These are phyloP conservation scores for Globisporangium spinosum DNA, from an alignment of 352 stramenopile genomes.

Conservation along the genomic window DNA sequence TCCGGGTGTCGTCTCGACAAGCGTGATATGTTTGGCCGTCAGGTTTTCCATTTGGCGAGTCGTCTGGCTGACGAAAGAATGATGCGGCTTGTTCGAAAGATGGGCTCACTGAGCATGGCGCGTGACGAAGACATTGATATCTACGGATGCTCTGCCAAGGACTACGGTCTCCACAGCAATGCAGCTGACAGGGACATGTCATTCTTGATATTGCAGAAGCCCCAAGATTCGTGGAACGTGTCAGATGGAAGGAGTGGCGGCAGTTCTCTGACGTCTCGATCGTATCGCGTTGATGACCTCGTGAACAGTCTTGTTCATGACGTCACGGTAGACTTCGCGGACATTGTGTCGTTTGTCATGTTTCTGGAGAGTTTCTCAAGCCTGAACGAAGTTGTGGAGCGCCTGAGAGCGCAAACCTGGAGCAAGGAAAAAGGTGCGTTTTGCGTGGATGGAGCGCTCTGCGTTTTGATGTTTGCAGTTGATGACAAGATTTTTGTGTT, in stretches of 20 bases:
- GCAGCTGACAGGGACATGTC: slow-evolving; percentile 21
- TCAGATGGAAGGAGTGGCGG: slow-evolving; percentile 6
- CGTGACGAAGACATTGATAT: slow-evolving; percentile 45
- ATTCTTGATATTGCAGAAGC: slow-evolving; percentile 31
- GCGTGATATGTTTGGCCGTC: slow-evolving; percentile 62
- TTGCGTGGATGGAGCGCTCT: not conserved
- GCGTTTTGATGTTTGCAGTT: not conserved
- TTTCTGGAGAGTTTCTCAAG: slow-evolving; percentile 70
- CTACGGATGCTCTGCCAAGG: slow-evolving; percentile 53
- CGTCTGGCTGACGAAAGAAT: slow-evolving; percentile 38
- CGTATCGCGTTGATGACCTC: slow-evolving; percentile 30
- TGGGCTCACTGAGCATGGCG: slow-evolving; percentile 20
- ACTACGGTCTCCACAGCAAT: slow-evolving; percentile 40
- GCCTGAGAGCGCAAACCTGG: slow-evolving; percentile 42
- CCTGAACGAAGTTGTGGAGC: slow-evolving; percentile 55
- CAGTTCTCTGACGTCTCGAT: slow-evolving; percentile 17
- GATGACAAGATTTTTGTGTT: slow-evolving; percentile 8
- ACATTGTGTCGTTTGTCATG: slow-evolving; percentile 64
- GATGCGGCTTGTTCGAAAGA: slow-evolving; percentile 29
- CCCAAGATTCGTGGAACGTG: slow-evolving; percentile 23
- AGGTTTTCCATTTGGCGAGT: slow-evolving; percentile 49
- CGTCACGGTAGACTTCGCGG: slow-evolving; percentile 46
- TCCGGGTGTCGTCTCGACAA: slow-evolving; percentile 45
- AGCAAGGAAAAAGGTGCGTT: slow-evolving; percentile 42
- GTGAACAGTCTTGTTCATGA: slow-evolving; percentile 30